phyloP scores from a whole-genome alignment of 805 yeast genomes.

The Wickerhamomyces rabaulensis region DNA sequence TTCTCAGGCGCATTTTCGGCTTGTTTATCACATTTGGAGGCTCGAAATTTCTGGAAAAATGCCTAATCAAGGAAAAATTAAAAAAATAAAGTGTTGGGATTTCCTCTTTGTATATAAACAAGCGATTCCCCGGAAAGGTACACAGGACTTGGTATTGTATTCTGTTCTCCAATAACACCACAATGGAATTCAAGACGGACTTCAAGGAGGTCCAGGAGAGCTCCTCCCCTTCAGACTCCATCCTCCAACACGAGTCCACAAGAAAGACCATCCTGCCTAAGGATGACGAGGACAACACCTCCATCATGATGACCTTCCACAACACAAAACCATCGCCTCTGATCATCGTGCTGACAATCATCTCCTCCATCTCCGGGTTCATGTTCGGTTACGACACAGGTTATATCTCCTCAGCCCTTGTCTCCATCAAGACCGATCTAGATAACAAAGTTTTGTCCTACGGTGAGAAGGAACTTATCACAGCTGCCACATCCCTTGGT shows the following conservation, averaged over 20 bases:
- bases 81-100: no score
- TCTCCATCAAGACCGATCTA: slow-evolving; percentile 76
- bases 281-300: slow-evolving; percentile 45
- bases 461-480: slow-evolving; percentile 84
- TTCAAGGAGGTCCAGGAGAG: background rate
- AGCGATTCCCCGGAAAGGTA: no score
- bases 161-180: no score
- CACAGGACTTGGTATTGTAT: no score
- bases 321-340: slow-evolving; percentile 53
- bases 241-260: background rate
- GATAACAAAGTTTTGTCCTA: slow-evolving; percentile 51
- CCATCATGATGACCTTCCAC: slow-evolving; percentile 41
- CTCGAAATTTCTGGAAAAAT: no score
- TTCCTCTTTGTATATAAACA: no score
- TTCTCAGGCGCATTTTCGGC: no score
- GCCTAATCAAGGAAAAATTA: no score
- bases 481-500: slow-evolving; percentile 93
- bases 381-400: slow-evolving; percentile 98
- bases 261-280: slow-evolving; percentile 22
- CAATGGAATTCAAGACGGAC: background rate
- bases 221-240: background rate
- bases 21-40: no score
- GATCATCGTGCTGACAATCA: slow-evolving; percentile 64
- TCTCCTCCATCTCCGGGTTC: slow-evolving; percentile 88
- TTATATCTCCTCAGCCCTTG: slow-evolving; percentile 89